Evolutionary conservation across 148 eudicot species (phyloP).

Genomic region (Heliamphora exappendiculata): DNA sequence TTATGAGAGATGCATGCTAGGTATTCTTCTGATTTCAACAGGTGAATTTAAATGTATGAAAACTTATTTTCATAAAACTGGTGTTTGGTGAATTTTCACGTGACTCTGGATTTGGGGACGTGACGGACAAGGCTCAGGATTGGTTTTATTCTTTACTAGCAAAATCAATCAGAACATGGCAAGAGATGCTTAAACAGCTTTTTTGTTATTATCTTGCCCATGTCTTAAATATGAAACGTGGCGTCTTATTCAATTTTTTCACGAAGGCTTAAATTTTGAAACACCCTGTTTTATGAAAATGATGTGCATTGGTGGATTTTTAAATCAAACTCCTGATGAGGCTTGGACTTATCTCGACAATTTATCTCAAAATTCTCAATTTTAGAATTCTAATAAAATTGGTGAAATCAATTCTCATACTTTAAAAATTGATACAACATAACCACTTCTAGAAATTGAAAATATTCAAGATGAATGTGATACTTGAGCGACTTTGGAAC

Average conservation of each 20-base stretch:
- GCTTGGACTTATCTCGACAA: neutral
- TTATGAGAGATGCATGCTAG: too few species aligned
- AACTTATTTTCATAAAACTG: too few species aligned
- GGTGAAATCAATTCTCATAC: neutral
- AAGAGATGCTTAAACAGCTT: neutral
- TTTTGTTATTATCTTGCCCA: neutral
- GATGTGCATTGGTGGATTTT: neutral
- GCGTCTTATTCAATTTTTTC: neutral
- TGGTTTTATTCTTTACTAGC: neutral
- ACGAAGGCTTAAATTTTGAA: neutral
- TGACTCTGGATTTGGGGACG: too few species aligned
- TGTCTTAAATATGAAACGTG: neutral
- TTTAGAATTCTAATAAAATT: neutral
- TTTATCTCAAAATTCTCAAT: neutral
- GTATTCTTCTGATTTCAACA: too few species aligned
- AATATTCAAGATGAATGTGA: too few species aligned
- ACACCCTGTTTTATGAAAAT: neutral
- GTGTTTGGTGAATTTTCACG: too few species aligned
- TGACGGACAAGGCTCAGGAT: neutral
- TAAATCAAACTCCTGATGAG: neutral
- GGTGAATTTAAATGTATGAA: too few species aligned
- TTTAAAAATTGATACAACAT: neutral
- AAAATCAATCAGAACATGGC: neutral
- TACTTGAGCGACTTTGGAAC: too few species aligned
- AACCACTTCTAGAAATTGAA: too few species aligned